Base-by-base conservation (phyloP, 495 filamentous ascomycete genomes). In the Talaromyces adpressus region DNA sequence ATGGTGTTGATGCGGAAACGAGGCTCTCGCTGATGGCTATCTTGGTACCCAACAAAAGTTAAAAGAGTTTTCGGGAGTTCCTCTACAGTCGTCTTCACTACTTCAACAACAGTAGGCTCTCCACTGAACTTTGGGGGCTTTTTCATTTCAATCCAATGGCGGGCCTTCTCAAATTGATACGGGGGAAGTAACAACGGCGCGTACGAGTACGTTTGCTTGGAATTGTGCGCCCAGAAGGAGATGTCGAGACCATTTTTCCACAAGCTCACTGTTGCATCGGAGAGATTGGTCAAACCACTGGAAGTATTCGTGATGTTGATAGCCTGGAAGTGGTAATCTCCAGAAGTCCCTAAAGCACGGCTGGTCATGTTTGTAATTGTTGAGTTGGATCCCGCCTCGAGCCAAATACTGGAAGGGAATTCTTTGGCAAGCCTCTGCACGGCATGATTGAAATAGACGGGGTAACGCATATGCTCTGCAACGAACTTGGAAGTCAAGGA, bases 351-450 rank as follows among this genome's bases (percentile, higher is more conserved):
- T 0, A 80, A 29, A 16, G 75, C 74, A 1, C 76, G 69, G 27
- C 70, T 65, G 0, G 72, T 73, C 76, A 85, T 82, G 0, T 57
- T 59, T 0, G 77, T 82, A 14, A 85, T 72, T 0, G 77, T 74
- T 0, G 81, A 81, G 23, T 68, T 73, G 1, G 81, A 82, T 0
- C 83, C 82, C 23, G 81, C 81, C 61, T 86, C 84, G 0, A 85
- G 72, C 72, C 74, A 85, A 12, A 81, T 71, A 25, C 71, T 71
- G 0, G 68, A 53, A 0, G 71, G 68, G 52, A 75, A 71, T 5
- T 69, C 41, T 20, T 73, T 54, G 4, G 75, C 64, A 0, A 85
- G 69, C 30, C 82, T 66, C 30, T 77, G 69, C 0, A 85, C 67
- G 0, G 83, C 82, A 4, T 82, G 71, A 9, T 69, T 57, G 61